These are phyloP conservation scores for Globisporangium spiculum DNA, from an alignment of 352 stramenopile species.

Conservation along the genomic window DNA sequence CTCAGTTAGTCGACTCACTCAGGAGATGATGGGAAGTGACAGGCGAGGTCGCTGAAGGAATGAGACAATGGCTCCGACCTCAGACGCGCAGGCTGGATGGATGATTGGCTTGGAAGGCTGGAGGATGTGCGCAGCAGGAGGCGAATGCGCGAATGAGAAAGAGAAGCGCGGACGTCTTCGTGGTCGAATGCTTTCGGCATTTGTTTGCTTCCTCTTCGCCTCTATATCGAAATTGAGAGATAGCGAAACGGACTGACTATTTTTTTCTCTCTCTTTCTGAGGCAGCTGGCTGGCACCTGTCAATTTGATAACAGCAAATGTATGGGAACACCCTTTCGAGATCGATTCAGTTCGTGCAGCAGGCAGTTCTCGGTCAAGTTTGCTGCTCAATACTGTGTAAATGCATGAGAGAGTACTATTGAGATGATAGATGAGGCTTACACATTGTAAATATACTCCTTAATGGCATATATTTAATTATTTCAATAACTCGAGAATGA, in stretches of 20 bases:
- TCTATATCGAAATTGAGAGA: neutral
- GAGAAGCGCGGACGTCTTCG: neutral
- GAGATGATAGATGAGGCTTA: neutral
- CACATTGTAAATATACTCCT: neutral
- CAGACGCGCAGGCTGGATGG: neutral
- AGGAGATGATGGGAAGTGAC: neutral
- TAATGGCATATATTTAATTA: neutral
- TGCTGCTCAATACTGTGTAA: neutral
- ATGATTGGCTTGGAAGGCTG: neutral
- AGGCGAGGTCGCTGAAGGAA: neutral
- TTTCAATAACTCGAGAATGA: neutral
- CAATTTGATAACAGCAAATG: neutral
- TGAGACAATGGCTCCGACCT: slow-evolving; percentile 3
- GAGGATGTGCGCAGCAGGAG: slow-evolving; percentile 11
- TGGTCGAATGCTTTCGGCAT: neutral
- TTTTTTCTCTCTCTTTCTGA: neutral
- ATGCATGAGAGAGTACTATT: neutral
- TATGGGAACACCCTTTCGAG: neutral
- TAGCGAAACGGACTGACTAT: slow-evolving; percentile 1
- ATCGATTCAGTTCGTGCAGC: neutral
- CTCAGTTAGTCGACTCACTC: neutral
- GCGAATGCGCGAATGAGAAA: slow-evolving; percentile 28
- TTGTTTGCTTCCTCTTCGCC: neutral
- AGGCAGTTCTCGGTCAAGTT: neutral
- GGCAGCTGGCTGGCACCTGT: neutral